A percentile compares a stretch with the other conserved stretches of the same genome.
Conservation (phyloP, 225 moss, liverwort and hornwort species). For the Pseudoscleropodium purum region DNA sequence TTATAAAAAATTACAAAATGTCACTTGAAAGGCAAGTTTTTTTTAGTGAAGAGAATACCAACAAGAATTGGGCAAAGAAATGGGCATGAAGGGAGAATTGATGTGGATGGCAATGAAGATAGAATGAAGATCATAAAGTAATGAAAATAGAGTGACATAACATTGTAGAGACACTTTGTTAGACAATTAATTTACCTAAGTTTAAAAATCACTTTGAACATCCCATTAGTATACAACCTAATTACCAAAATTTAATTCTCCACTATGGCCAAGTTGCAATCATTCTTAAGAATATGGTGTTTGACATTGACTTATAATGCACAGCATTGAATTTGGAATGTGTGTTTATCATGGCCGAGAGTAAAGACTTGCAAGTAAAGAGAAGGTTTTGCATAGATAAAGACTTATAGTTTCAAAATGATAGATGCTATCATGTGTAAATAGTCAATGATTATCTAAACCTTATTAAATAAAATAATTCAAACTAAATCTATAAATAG, state of each 20-base stretch:
- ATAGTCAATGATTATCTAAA: not conserved
- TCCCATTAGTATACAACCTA: not conserved
- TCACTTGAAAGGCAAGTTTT: too few relatives aligned
- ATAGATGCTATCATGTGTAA: not conserved
- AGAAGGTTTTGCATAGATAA: not conserved
- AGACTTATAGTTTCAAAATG: not conserved
- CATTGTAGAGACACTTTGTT: not conserved
- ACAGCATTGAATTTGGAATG: fast-evolving
- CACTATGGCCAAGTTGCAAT: not conserved
- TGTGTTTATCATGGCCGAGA: fast-evolving
- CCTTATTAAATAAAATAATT: not conserved
- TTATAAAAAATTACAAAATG: too few relatives aligned
- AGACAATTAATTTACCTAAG: not conserved
- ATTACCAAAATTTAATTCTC: not conserved
- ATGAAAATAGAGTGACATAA: not conserved
- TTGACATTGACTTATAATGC: fast-evolving
- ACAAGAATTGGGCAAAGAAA: fast-evolving
- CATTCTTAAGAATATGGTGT: fast-evolving
- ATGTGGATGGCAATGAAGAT: too few relatives aligned
- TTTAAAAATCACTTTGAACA: not conserved
- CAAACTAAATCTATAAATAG: not conserved
- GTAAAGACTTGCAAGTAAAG: fast-evolving
- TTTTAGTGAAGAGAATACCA: too few relatives aligned
- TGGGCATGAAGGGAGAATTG: fast-evolving
- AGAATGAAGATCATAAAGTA: fast-evolving